Conservation (phyloP, 106 monocot genomes). For the Allium cepa region DNA sequence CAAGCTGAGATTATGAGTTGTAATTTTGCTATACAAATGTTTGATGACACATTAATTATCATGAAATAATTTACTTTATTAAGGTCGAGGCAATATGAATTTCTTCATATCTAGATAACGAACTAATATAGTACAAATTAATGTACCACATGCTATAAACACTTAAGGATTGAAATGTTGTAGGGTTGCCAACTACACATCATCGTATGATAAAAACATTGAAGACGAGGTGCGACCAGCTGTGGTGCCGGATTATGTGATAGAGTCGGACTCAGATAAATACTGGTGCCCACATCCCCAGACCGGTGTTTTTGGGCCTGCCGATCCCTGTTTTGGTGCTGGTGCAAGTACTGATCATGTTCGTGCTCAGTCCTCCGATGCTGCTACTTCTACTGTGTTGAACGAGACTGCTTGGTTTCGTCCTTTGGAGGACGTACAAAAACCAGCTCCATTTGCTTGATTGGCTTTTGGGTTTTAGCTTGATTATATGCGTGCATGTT, state of each 20-base stretch:
- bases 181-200: constrained; percentile 16
- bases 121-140: too few species aligned
- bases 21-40: too few species aligned
- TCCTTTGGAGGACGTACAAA: constrained; percentile 3
- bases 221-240: constrained; percentile 28
- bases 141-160: too few species aligned
- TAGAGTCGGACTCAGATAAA: constrained; percentile 20
- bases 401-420: constrained; percentile 7
- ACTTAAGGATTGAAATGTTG: too few species aligned
- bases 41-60: too few species aligned
- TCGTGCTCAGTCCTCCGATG: not conserved
- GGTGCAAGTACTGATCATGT: too few species aligned
- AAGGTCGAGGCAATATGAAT: too few species aligned
- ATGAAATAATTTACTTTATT: too few species aligned
- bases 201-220: constrained; percentile 37
- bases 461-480: too few species aligned
- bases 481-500: too few species aligned
- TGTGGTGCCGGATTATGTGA: constrained; percentile 37
- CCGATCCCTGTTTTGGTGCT: constrained; percentile 1
- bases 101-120: too few species aligned
- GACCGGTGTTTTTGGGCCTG: constrained; percentile 50
- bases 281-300: constrained; percentile 48
- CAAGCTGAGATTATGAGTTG: too few species aligned
- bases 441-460: not conserved
- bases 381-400: not conserved